Percentiles rank a stretch among this genome's conserved stretches.
phyloP scores from a whole-genome alignment of 2,329 filamentous ascomycete species.

The Aspergillus sp. region DNA sequence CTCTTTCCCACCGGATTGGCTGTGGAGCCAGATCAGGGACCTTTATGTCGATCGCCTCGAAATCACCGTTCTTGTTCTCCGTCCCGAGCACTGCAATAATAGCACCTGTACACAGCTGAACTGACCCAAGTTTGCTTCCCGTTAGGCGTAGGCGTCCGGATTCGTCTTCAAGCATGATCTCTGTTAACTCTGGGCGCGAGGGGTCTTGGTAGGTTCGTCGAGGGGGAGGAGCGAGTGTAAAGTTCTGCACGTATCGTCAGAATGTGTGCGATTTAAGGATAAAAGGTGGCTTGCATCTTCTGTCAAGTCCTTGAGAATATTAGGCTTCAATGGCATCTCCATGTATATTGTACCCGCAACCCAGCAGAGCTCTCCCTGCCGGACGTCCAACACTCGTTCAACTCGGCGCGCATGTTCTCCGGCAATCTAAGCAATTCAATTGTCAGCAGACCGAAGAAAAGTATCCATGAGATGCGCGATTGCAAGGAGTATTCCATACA shows the following conservation, averaged over 20 bases:
- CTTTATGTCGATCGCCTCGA: constrained; percentile 88
- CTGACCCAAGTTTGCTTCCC: constrained; percentile 68
- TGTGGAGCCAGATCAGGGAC: constrained; percentile 86
- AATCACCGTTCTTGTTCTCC: constrained; percentile 88
- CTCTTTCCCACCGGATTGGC: constrained; percentile 75
- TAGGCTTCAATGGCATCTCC: constrained; percentile 95
- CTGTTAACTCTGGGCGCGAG: constrained; percentile 51
- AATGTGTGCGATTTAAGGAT: background rate
- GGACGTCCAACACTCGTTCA: constrained; percentile 89
- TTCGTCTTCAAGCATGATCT: constrained; percentile 91
- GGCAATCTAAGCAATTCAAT: constrained; percentile 59
- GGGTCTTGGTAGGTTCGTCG: constrained; percentile 74
- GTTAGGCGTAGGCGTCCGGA: constrained; percentile 83
- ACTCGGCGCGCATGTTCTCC: constrained; percentile 76
- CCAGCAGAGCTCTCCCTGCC: constrained; percentile 95
- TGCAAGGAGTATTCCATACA: constrained; percentile 42
- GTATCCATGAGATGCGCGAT: background rate
- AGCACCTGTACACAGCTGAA: constrained; percentile 85
- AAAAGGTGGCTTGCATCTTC: constrained; percentile 71
- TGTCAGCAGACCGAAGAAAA: background rate
- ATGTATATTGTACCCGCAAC: constrained; percentile 94
- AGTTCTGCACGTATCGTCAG: constrained; percentile 63
- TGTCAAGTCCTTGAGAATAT: constrained; percentile 90
- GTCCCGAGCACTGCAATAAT: constrained; percentile 94
- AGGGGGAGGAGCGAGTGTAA: constrained; percentile 80